Evolutionary conservation across 768 basidiomycete genomes (phyloP).

Genomic region (Pisolithus marmoratus): DNA sequence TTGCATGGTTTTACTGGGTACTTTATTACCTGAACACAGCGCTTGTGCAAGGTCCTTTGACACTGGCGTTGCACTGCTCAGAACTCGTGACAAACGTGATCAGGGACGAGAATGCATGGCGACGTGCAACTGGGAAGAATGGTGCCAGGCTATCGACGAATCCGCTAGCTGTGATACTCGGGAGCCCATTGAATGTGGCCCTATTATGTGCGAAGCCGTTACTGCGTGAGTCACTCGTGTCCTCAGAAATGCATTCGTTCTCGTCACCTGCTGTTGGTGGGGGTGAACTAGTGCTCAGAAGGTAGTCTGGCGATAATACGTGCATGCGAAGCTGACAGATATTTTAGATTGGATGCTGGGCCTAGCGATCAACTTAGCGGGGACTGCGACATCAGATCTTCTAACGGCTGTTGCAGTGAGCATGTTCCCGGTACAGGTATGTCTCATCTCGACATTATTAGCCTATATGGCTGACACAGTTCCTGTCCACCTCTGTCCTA

Average conservation of each 20-base stretch:
- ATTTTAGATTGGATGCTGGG: constrained; percentile 29
- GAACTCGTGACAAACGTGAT: constrained; percentile 25
- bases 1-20: constrained; percentile 17
- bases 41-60: constrained; percentile 23
- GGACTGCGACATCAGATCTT: constrained; percentile 6
- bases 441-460: not conserved
- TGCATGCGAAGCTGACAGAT: not conserved
- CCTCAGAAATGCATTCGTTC: not conserved
- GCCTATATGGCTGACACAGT: not conserved
- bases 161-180: constrained; percentile 19
- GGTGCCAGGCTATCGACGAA: constrained; percentile 14
- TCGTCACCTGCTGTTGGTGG: not conserved
- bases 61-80: constrained; percentile 22
- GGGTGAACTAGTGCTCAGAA: no score
- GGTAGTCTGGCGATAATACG: no score
- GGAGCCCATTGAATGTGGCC: constrained; percentile 9
- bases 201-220: constrained; percentile 20
- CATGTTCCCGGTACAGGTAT: constrained; percentile 25
- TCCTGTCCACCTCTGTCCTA: not conserved
- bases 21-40: constrained; percentile 22
- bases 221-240: constrained; percentile 24
- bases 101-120: constrained; percentile 24
- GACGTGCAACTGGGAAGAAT: constrained; percentile 12
- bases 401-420: constrained; percentile 13
- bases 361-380: constrained; percentile 17